phyloP scores from a whole-genome alignment of 208 protist species.

The Leptomonas pyrrhocoris region DNA sequence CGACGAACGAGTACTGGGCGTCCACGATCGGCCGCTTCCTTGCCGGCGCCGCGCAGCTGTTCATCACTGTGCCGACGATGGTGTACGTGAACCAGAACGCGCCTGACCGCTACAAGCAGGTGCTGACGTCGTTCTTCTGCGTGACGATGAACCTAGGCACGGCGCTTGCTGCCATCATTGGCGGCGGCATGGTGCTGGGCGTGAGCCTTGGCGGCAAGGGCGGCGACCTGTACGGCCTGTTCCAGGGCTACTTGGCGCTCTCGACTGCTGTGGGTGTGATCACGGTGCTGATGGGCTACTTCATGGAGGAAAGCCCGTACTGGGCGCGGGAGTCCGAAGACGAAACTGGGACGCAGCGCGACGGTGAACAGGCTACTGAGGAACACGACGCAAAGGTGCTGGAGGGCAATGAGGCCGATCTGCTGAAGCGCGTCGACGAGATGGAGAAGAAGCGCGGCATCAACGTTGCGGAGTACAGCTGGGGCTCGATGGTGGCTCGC shows the following conservation, averaged over 20 bases:
- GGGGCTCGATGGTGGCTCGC: slow-evolving; percentile 41
- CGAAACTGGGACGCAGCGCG: not conserved
- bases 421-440: slow-evolving; percentile 23
- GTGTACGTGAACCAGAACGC: slow-evolving; percentile 79
- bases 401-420: slow-evolving; percentile 30
- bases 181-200: slow-evolving; percentile 52
- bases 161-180: slow-evolving; percentile 67
- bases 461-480: slow-evolving; percentile 43
- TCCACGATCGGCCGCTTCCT: slow-evolving; percentile 63
- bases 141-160: slow-evolving; percentile 77
- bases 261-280: slow-evolving; percentile 57
- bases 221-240: slow-evolving; percentile 40
- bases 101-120: slow-evolving; percentile 45
- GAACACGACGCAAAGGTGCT: not conserved
- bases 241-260: slow-evolving; percentile 59
- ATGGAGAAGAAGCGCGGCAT: slow-evolving; percentile 22
- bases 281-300: slow-evolving; percentile 54
- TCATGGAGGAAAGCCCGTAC: slow-evolving; percentile 32
- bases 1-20: slow-evolving; percentile 60
- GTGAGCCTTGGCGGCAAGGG: slow-evolving; percentile 31
- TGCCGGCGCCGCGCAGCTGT: slow-evolving; percentile 57
- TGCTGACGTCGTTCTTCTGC: slow-evolving; percentile 77
- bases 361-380: not conserved
- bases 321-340: slow-evolving; percentile 5
- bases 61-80: slow-evolving; percentile 53